Evolutionary conservation across 225 moss, liverwort and hornwort genomes (phyloP).

Genomic region (Antitrichia curtipendula): DNA sequence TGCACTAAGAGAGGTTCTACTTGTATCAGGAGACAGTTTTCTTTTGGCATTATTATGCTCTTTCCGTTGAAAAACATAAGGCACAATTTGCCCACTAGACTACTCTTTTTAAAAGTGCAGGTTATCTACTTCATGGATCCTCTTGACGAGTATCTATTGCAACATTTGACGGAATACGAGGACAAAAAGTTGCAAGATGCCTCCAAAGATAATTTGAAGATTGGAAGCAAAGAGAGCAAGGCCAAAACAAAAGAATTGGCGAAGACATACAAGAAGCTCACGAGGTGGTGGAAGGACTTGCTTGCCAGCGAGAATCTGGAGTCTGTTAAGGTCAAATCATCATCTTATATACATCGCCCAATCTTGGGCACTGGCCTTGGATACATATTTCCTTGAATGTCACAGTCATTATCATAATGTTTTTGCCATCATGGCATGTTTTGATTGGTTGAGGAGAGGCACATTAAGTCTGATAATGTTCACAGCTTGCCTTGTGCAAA

Average conservation of each 20-base stretch:
- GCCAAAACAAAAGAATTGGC: constrained; percentile 46
- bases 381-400: not conserved
- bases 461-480: too few relatives aligned
- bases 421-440: too few relatives aligned
- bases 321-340: constrained; percentile 27
- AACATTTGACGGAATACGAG: constrained; percentile 69
- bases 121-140: constrained; percentile 80
- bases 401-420: not conserved
- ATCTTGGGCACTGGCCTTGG: not conserved
- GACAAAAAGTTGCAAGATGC: constrained; percentile 82
- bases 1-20: too few relatives aligned
- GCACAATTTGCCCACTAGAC: not conserved
- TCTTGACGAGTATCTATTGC: constrained; percentile 75
- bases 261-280: constrained; percentile 60
- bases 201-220: constrained; percentile 80
- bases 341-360: not conserved
- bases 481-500: too few relatives aligned
- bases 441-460: too few relatives aligned
- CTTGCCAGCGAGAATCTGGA: constrained; percentile 38
- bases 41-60: not conserved
- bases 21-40: too few relatives aligned
- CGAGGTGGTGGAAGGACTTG: constrained; percentile 78
- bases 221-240: constrained; percentile 52
- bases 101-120: not conserved
- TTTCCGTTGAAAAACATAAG: not conserved